Base-by-base conservation (phyloP, 2,329 filamentous ascomycete genomes). In the Cryoendolithus antarcticus region DNA sequence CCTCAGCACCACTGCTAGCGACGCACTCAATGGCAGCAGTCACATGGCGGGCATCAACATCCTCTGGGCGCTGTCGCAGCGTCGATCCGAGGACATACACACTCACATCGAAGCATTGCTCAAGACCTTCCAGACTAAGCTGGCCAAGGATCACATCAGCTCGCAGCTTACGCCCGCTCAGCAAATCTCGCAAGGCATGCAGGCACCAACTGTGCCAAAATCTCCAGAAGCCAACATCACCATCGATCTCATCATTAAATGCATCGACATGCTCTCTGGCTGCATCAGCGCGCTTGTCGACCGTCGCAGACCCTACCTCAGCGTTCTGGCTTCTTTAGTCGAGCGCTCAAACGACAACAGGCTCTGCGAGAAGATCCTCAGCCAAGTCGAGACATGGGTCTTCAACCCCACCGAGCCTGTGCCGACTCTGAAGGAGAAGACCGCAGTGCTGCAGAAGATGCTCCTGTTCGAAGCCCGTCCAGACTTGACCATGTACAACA, bases 391-490 rank as follows among this genome's bases (percentile, higher is more conserved):
- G 58, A 75, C 72, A 27, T 99, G 93, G 93, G 84, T 98, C 4
- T 98, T 99, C 67, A 77, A 86, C 48, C 91, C 86, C 0, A 88
- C 86, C 42, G 91, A 94, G 47, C 91, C 86, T 2, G 95, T 91
- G 72, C 91, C 91, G 1, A 98, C 91, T 0, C 71, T 98, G 1
- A 99, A 99, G 61, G 93, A 98, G 63, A 98, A 98, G 67, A 96
- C 89, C 0, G 93, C 93, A 1, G 91, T 99, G 1, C 66, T 99
- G n/a, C 88, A 93, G 53, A 99, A 98, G 65, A 99, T 99, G 91
- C 67, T 96, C 10, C 80, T 88, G 0, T 98, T 98, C 50, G 91
- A 99, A 62, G 77, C 84, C 41, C 75, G 91, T 30, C 65, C 73
- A 21, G 89, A 96, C 56, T 75, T 80, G 27, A 86, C 81, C 0